Percentiles rank a stretch among this genome's conserved stretches.
These are phyloP conservation scores for Bassia scoparia DNA, from an alignment of 148 eudicot genomes.

Conservation along the genomic window DNA sequence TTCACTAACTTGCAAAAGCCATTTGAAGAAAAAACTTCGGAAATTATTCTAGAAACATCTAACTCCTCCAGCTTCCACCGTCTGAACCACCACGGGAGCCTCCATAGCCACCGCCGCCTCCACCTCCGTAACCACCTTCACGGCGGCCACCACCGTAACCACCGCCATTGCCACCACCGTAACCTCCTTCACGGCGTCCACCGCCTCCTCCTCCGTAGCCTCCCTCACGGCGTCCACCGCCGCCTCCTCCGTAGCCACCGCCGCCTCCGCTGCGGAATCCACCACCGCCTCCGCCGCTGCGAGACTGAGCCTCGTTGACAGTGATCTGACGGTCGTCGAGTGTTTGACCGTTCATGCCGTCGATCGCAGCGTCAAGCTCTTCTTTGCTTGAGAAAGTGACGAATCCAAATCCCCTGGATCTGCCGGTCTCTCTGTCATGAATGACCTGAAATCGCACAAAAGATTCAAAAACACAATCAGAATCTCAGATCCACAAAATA, in stretches of 20 bases:
- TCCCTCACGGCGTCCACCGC: slow-evolving; percentile 28
- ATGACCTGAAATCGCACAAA: neutral
- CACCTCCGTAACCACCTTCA: slow-evolving; percentile 21
- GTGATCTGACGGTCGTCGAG: slow-evolving; percentile 80
- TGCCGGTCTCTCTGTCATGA: slow-evolving; percentile 76
- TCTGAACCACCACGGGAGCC: slow-evolving; percentile 32
- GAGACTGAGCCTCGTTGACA: slow-evolving; percentile 83
- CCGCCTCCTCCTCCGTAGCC: slow-evolving; percentile 36
- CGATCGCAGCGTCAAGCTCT: slow-evolving; percentile 64
- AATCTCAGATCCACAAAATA: slow-evolving; percentile 11
- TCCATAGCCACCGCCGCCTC: slow-evolving; percentile 7
- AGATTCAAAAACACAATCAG: slow-evolving; percentile 9
- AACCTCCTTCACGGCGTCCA: slow-evolving; percentile 21
- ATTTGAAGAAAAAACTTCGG: neutral
- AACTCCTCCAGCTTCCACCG: slow-evolving; percentile 48
- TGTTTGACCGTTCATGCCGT: slow-evolving; percentile 68
- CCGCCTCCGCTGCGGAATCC: slow-evolving; percentile 22
- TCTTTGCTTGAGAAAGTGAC: slow-evolving; percentile 62
- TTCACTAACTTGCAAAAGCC: neutral
- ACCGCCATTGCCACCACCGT: slow-evolving; percentile 22
- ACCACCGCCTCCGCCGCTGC: slow-evolving; percentile 43
- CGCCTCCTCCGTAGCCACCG: slow-evolving; percentile 24
- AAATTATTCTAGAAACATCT: neutral
- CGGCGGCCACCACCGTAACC: slow-evolving; percentile 19
- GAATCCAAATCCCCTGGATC: slow-evolving; percentile 84